Evolutionary conservation across 108 stramenopile species (phyloP).

Genomic region (Discostella stelligeroides): DNA sequence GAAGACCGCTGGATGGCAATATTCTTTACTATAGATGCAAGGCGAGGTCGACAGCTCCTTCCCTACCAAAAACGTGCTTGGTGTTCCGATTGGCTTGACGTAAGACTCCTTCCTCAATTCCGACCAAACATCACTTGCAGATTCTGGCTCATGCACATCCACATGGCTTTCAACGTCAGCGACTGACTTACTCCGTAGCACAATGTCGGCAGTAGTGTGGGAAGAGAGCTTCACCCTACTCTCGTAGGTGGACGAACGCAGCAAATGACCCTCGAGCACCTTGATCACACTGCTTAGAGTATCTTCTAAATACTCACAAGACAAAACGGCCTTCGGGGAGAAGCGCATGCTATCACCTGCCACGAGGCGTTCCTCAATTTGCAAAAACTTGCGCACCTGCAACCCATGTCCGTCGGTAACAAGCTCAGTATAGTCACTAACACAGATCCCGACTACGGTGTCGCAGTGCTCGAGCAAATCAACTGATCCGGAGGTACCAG

Average conservation of each 20-base stretch:
- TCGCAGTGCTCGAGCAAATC: conserved; percentile 38
- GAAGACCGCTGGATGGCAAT: conserved; percentile 33
- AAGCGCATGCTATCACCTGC: conserved; percentile 11
- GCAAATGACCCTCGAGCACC: conserved; percentile 1
- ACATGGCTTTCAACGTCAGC: background rate
- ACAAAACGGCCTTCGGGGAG: conserved; percentile 25
- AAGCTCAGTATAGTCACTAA: conserved; percentile 46
- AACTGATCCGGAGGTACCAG: conserved; percentile 30
- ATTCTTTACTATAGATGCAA: background rate
- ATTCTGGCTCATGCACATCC: conserved; percentile 2
- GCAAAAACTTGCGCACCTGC: conserved; percentile 28
- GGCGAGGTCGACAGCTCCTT: background rate
- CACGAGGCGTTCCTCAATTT: background rate
- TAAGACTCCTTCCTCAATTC: background rate
- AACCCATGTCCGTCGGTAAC: conserved; percentile 44
- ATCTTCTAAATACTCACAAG: conserved; percentile 1
- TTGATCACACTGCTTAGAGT: background rate
- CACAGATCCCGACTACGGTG: conserved; percentile 41
- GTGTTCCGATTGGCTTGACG: background rate
- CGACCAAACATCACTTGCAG: conserved; percentile 1
- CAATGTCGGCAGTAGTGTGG: background rate
- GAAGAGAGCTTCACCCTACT: background rate
- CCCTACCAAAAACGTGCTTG: conserved; percentile 4
- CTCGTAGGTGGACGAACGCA: background rate
- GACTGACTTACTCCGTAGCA: background rate